phyloP scores from a whole-genome alignment of 208 protist species.

The Strigomonas culicis region DNA sequence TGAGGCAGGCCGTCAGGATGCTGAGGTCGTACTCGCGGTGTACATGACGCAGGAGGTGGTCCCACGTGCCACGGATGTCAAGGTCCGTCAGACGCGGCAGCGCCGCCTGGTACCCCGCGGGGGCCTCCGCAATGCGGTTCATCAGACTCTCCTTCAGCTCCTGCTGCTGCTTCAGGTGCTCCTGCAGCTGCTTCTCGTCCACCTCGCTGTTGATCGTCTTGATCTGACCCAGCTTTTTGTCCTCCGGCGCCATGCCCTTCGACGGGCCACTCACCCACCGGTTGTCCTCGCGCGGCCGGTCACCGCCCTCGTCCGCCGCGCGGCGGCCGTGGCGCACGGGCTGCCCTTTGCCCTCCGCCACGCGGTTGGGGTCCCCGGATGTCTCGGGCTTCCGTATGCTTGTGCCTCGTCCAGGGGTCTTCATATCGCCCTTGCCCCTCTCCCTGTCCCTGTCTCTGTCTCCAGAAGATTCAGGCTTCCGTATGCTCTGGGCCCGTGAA shows the following conservation, averaged over 20 bases:
- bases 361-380: background rate
- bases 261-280: too few relatives aligned
- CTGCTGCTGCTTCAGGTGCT: constrained; percentile 23
- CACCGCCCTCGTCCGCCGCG: background rate
- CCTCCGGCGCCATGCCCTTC: constrained; percentile 19
- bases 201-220: constrained; percentile 45
- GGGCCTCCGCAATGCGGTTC: constrained; percentile 53
- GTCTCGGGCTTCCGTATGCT: background rate
- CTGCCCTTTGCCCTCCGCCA: background rate
- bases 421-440: background rate
- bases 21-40: constrained; percentile 79
- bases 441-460: too few relatives aligned
- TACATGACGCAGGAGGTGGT: constrained; percentile 57
- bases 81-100: constrained; percentile 78
- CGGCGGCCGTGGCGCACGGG: constrained; percentile 12
- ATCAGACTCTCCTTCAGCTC: constrained; percentile 52
- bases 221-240: constrained; percentile 38
- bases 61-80: constrained; percentile 64
- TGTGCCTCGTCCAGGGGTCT: background rate
- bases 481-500: too few relatives aligned
- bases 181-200: constrained; percentile 24
- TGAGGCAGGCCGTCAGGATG: constrained; percentile 71
- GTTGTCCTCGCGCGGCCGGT: background rate
- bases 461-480: too few relatives aligned
- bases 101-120: constrained; percentile 55